phyloP scores from a whole-genome alignment of 768 basidiomycete species.

The Serendipita sp. region DNA sequence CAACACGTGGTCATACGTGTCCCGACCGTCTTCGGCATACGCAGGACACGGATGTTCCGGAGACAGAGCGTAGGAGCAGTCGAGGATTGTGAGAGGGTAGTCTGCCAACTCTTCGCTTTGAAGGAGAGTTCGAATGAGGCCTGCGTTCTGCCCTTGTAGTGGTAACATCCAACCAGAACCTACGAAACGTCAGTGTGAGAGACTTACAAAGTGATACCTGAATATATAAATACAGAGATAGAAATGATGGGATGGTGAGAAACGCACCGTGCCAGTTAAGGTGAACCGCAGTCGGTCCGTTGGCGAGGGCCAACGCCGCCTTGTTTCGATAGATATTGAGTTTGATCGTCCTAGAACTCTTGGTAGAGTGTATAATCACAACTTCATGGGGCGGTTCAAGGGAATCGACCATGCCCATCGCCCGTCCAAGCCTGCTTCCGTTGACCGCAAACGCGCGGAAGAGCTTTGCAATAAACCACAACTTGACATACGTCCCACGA shows the following conservation, averaged over 20 bases:
- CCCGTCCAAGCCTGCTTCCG: not conserved
- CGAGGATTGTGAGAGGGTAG: not conserved
- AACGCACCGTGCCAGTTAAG: not conserved
- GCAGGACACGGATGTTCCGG: not conserved
- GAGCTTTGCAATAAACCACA: not conserved
- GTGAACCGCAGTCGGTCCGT: not conserved
- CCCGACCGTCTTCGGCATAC: not conserved
- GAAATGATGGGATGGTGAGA: not conserved
- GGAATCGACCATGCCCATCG: not conserved
- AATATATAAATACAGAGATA: not conserved
- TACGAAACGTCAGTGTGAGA: no score
- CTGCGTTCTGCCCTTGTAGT: not conserved
- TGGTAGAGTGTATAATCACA: not conserved
- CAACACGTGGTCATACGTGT: not conserved
- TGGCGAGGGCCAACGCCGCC: not conserved
- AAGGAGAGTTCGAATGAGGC: not conserved
- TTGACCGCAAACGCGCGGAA: not conserved
- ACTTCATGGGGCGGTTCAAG: not conserved
- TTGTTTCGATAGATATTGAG: not conserved
- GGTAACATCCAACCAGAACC: conserved; percentile 1
- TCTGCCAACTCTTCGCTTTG: not conserved
- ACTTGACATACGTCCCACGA: not conserved
- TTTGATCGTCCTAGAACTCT: not conserved
- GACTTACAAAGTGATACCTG: no score
- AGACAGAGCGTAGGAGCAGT: not conserved